Base-by-base conservation (phyloP, 1,139 yeast genomes). In the Komagataea norvegica region DNA sequence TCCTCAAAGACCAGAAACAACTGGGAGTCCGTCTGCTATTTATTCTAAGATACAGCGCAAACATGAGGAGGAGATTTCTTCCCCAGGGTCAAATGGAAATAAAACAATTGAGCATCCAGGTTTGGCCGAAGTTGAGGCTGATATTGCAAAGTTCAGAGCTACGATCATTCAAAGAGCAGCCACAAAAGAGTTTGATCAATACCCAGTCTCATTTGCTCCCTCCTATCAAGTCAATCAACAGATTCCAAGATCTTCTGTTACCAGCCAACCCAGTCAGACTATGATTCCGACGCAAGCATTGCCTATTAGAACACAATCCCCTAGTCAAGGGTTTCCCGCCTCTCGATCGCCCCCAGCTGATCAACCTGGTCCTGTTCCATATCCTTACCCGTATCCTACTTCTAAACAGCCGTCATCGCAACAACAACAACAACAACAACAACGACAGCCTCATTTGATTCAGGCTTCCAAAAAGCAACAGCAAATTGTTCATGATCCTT, bases 401-500 rank as follows among this genome's bases (percentile, higher is more conserved):
- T 48, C 44, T 29, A 43, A 45, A 22, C 36, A 27, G 8, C 13
- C 36, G 3, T 33, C 36, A 13, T 41, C 41, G 23, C 49, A 48
- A 8, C 45, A 42, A 23, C 36, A 37, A 18, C 44, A 42, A 26
- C 18, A 36, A 10, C 43, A 44, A 24, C 43, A 40, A 23, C 47
- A 43, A 11, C 42, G 40, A 13, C 39, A 37, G 15, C 40, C 39
- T 27, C 43, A n/a, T n/a, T n/a, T n/a, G n/a, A n/a, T n/a, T n/a
- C n/a, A n/a, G n/a, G n/a, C n/a, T n/a, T n/a, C n/a, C n/a, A 39
- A 29, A 33, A 31, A 31, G 46, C 41, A 42, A 9, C 54, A 46
- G 8, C 56, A 49, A 24, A 32, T 43, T 22, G 40, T 50, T 19
- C 45, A 48, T 35, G 57, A 56, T 34, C 62, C 61, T 5, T 57